A percentile compares a stretch with the other conserved stretches of the same genome.
These are phyloP conservation scores for Populus euphratica DNA, from an alignment of 345 rosid species.

Conservation along the genomic window DNA sequence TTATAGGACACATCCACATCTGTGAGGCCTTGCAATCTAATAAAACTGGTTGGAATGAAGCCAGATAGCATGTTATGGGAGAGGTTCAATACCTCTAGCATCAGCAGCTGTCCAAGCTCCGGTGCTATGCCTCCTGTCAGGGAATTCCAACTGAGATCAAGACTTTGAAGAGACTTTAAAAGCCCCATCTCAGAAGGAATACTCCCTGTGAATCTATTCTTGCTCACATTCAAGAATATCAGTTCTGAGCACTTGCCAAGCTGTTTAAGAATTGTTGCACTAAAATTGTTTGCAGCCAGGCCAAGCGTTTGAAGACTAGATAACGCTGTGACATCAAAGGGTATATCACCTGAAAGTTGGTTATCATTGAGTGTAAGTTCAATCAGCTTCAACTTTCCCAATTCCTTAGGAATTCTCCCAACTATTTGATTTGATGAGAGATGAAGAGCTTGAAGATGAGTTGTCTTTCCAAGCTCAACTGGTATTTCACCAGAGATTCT, in stretches of 20 bases:
- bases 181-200: neutral
- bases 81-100: neutral
- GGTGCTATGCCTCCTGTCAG: conserved; percentile 3
- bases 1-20: conserved; percentile 17
- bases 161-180: neutral
- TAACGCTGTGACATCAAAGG: neutral
- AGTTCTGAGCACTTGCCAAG: neutral
- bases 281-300: neutral
- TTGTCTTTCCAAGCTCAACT: neutral
- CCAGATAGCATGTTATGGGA: conserved; percentile 11
- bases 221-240: neutral
- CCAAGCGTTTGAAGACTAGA: neutral
- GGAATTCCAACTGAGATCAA: conserved; percentile 22
- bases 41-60: conserved; percentile 1
- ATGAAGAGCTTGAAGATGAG: neutral
- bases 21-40: neutral
- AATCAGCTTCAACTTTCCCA: neutral
- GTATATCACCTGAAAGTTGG: neutral
- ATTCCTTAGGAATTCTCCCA: neutral
- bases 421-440: neutral
- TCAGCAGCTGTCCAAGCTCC: neutral
- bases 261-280: neutral
- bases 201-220: neutral
- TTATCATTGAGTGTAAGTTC: neutral
- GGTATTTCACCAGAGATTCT: neutral